These are phyloP conservation scores for Coemansia sp. DNA, from an alignment of 192 early-diverging fungal genomes.

Conservation along the genomic window DNA sequence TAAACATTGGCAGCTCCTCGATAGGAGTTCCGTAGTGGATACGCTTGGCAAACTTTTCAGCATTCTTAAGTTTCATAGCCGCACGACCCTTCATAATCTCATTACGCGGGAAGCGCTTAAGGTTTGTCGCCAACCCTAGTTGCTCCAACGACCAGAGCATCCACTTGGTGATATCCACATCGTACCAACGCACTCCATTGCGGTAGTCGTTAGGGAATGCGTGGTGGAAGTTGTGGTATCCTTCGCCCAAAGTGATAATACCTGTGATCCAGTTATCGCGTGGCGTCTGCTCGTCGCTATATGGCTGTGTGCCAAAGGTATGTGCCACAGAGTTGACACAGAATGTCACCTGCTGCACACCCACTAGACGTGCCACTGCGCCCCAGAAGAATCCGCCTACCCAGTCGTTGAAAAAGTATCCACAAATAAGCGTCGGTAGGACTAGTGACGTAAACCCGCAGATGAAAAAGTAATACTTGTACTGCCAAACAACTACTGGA, in stretches of 20 bases:
- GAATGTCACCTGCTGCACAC: constrained; percentile 86
- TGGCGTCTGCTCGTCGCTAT: constrained; percentile 80
- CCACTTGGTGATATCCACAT: constrained; percentile 88
- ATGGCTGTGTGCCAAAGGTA: constrained; percentile 69
- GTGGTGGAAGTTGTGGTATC: constrained; percentile 88
- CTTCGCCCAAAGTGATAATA: constrained; percentile 75
- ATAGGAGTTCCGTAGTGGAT: constrained; percentile 69
- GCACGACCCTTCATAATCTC: constrained; percentile 77
- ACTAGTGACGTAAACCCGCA: constrained; percentile 70
- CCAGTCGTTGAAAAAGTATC: constrained; percentile 80
- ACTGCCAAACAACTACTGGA: constrained; percentile 72
- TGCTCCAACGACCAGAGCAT: constrained; percentile 59
- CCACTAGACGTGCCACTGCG: constrained; percentile 67
- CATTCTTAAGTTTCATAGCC: constrained; percentile 77
- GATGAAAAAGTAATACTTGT: constrained; percentile 74
- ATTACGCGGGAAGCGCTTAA: constrained; percentile 76
- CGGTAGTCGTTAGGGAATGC: constrained; percentile 86
- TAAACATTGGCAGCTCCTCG: constrained; percentile 66
- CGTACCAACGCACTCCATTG: constrained; percentile 72
- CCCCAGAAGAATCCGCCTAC: constrained; percentile 80
- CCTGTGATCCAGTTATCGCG: constrained; percentile 81
- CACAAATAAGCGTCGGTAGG: constrained; percentile 80
- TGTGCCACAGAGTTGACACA: constrained; percentile 85
- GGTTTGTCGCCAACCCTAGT: constrained; percentile 65
- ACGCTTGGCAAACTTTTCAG: constrained; percentile 60